These are phyloP conservation scores for Tolypocladium tropicale DNA, from an alignment of 2,329 filamentous ascomycete genomes.

Conservation along the genomic window DNA sequence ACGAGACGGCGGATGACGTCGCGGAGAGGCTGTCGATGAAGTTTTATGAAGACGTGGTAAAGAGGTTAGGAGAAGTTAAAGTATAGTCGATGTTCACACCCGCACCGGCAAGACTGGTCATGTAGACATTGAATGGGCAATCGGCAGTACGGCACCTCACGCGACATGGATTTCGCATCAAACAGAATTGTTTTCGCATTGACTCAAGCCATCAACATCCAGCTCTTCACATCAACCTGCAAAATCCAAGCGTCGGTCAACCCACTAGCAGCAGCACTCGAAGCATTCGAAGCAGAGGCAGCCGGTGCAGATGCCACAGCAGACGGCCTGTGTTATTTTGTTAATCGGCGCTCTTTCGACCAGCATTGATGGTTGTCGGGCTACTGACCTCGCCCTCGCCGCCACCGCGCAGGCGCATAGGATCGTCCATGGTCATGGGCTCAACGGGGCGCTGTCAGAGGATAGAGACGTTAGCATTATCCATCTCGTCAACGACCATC, in stretches of 20 bases:
- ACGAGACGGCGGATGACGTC: conserved; percentile 29
- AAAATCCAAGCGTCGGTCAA: not conserved
- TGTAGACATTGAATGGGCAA: too few species aligned
- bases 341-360: not conserved
- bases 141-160: not conserved
- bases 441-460: conserved; percentile 19
- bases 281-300: conserved; percentile 31
- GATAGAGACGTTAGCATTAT: not conserved
- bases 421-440: conserved; percentile 21
- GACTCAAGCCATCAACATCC: not conserved
- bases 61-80: conserved; percentile 25
- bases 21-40: conserved; percentile 27
- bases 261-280: conserved; percentile 23
- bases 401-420: conserved; percentile 22
- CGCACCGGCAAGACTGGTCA: not conserved
- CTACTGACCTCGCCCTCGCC: conserved; percentile 24
- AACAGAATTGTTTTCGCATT: not conserved
- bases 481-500: too few species aligned
- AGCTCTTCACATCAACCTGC: not conserved
- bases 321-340: conserved; percentile 20
- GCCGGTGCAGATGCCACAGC: conserved; percentile 29
- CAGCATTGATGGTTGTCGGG: not conserved
- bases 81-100: conserved; percentile 13
- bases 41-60: conserved; percentile 35
- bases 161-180: not conserved